Evolutionary conservation across 2,329 filamentous ascomycete species (phyloP).

Genomic region (Ophiocordyceps australis): DNA sequence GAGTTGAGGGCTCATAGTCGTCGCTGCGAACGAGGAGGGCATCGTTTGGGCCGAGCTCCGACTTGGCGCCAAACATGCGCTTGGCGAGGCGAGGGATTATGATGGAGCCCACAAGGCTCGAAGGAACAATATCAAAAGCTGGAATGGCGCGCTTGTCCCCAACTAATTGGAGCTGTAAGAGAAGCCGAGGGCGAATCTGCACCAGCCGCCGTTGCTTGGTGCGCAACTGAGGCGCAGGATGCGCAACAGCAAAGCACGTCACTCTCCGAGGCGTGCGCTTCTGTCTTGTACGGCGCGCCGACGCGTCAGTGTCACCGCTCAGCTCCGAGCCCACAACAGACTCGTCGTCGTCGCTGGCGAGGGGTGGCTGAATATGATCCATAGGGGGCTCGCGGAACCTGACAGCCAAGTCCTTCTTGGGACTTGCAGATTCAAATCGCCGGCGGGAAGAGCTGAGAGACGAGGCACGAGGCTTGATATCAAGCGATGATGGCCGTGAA

Average conservation of each 20-base stretch:
- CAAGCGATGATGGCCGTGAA: constrained; percentile 1
- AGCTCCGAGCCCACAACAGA: constrained; percentile 21
- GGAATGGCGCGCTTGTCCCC: constrained; percentile 43
- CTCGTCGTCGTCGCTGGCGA: constrained; percentile 29
- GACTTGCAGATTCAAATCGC: constrained; percentile 19
- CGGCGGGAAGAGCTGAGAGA: constrained; percentile 6
- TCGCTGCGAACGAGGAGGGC: constrained; percentile 55
- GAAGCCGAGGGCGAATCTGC: constrained; percentile 46
- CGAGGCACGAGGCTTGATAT: constrained; percentile 1
- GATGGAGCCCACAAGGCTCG: constrained; percentile 35
- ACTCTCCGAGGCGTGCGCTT: constrained; percentile 32
- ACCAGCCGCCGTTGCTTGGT: constrained; percentile 47
- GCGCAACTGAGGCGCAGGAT: constrained; percentile 41
- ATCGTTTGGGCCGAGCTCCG: constrained; percentile 48
- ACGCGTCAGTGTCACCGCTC: constrained; percentile 25
- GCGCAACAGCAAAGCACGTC: constrained; percentile 48
- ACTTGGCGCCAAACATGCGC: constrained; percentile 42
- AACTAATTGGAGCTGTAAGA: constrained; percentile 57
- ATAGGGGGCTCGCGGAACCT: constrained; percentile 22
- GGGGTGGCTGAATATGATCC: constrained; percentile 8
- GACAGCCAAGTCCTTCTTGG: constrained; percentile 22
- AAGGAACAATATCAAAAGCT: constrained; percentile 56
- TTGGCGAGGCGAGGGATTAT: constrained; percentile 39
- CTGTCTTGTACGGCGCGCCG: constrained; percentile 17
- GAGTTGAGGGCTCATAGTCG: constrained; percentile 28